Base-by-base conservation (phyloP, 2,329 filamentous ascomycete genomes). In the Chaetoscypha palmicola region DNA sequence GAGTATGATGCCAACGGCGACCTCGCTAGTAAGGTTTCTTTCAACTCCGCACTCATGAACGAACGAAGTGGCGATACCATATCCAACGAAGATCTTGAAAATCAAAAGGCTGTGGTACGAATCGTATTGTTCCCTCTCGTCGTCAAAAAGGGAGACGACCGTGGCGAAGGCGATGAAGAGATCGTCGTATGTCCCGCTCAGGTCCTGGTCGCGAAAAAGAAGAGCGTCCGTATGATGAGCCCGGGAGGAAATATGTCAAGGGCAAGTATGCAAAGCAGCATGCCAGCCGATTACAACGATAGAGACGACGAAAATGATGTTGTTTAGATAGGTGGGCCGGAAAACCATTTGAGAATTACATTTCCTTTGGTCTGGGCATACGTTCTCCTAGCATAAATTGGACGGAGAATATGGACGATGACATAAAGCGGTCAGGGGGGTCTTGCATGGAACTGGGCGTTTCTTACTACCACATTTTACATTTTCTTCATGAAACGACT, bases 1-100 rank as follows among this genome's bases (percentile, higher is more conserved):
- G 89, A 96, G 64, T 97, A 95, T 66, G 90, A 97, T 65, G 83
- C 81, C 56, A 88, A 92, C 51, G 92, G 92, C 56, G 91, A 97
- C 59, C 77, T 98, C 7, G 76, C 83, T 12, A 84, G 86, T 43
- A 91, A 90, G 45, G 87, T 97, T 8, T 76, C 80, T 47, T 98
- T 98, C 77, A 95, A 95, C 60, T 85, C 91, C 1, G 78, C 84
- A 23, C 77, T 95, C 59, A 97, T 98, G 91, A 94, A 92, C 59
- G 91, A 96, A 68, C 83, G 87, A 46, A 87, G 82, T 47, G 83
- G 84, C 32, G 78, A 83, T 51, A 63, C 62, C 14, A 57, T 62
- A 23, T 81, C 79, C 19, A 91, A 92, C 58, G 84, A 91, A 53
- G 85, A 91, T 41, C 77, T 95, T 19, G 86, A 97, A 65, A 72